A percentile compares a stretch with the other conserved stretches of the same genome.
These are phyloP conservation scores for Vitellaria paradoxa DNA, from an alignment of 179 eudicot genomes.

Conservation along the genomic window DNA sequence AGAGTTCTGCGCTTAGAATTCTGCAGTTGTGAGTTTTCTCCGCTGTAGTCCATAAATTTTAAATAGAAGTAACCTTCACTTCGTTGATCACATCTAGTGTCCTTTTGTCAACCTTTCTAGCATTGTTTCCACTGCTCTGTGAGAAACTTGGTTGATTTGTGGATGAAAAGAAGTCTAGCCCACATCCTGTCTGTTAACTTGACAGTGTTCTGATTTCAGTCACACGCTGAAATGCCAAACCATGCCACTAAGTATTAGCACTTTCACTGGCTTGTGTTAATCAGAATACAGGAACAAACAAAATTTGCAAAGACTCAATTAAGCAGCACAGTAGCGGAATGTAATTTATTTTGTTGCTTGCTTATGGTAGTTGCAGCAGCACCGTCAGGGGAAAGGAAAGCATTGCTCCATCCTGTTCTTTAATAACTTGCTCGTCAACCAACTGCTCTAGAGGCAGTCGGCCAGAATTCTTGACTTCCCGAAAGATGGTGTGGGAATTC, in stretches of 20 bases:
- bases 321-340: not conserved
- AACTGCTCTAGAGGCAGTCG: too few species aligned
- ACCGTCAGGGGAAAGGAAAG: not conserved
- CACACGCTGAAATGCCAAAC: constrained; percentile 36
- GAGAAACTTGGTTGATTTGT: constrained; percentile 53
- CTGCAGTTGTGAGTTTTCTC: not conserved
- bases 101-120: constrained; percentile 21
- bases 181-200: constrained; percentile 56
- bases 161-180: constrained; percentile 54
- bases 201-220: constrained; percentile 39
- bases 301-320: not conserved
- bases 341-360: not conserved
- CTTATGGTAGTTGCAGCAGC: too few species aligned
- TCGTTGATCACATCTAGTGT: constrained; percentile 28
- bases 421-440: not conserved
- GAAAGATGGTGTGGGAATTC: too few species aligned
- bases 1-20: not conserved
- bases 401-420: not conserved
- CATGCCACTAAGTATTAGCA: not conserved
- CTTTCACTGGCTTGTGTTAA: not conserved
- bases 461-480: too few species aligned
- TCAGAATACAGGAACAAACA: not conserved
- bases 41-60: constrained; percentile 8
- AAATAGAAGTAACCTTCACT: constrained; percentile 31
- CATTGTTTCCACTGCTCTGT: constrained; percentile 23